Evolutionary conservation across 2,329 filamentous ascomycete genomes (phyloP).

Genomic region (Aspergillus carbonarius): DNA sequence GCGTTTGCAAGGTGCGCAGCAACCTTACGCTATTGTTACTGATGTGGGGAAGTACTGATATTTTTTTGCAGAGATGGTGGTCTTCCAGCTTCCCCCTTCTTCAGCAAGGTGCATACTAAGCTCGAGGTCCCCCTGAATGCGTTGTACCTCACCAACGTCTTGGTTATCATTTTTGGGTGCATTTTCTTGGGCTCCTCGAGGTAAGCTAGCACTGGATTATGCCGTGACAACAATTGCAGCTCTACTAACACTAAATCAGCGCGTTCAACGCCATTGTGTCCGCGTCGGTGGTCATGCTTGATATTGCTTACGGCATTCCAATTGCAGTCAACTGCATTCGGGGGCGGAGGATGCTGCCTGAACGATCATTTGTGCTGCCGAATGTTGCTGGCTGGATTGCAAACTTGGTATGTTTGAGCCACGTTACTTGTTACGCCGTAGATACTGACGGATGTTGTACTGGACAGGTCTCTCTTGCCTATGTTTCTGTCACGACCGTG

Average conservation of each 20-base stretch:
- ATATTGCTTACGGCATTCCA: conserved; percentile 72
- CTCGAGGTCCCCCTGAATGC: conserved; percentile 67
- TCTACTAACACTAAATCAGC: conserved; percentile 31
- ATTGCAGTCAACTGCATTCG: conserved; percentile 67
- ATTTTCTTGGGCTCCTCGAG: conserved; percentile 65
- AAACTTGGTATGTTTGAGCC: conserved; percentile 50
- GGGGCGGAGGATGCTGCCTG: conserved; percentile 64
- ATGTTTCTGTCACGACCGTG: conserved; percentile 69
- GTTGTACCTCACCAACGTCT: conserved; percentile 58
- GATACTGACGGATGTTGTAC: conserved; percentile 20
- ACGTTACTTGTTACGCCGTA: not conserved
- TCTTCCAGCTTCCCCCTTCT: conserved; percentile 60
- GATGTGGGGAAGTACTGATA: too few species aligned
- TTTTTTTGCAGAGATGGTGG: conserved; percentile 56
- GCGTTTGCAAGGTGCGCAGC: conserved; percentile 26
- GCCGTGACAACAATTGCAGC: too few species aligned
- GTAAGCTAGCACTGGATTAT: conserved; percentile 15
- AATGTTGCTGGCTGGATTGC: conserved; percentile 58
- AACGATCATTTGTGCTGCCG: conserved; percentile 58
- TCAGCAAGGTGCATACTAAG: conserved; percentile 60
- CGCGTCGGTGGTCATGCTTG: conserved; percentile 69
- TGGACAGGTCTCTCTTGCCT: conserved; percentile 55
- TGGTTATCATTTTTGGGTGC: conserved; percentile 67
- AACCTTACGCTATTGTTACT: too few species aligned
- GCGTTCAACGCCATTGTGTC: conserved; percentile 72